A percentile compares a stretch with the other conserved stretches of the same genome.
Conservation (phyloP, 2,329 filamentous ascomycete genomes). For the Xylariaceae sp. region DNA sequence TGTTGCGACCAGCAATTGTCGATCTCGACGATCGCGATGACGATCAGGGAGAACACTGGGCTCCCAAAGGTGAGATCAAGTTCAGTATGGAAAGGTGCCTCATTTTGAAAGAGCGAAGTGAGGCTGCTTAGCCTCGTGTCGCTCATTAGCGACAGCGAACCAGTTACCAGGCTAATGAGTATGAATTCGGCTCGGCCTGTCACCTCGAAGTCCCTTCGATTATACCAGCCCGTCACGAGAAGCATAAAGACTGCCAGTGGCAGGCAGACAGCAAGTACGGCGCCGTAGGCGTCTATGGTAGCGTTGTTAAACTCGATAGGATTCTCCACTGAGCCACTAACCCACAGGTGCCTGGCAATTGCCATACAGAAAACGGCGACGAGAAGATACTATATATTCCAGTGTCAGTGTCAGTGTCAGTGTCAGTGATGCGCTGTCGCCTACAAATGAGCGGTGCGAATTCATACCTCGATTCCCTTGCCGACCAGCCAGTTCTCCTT, state of each 20-base stretch:
- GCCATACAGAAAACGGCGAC: conserved; percentile 10
- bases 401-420: neutral
- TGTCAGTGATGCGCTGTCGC: conserved; percentile 3
- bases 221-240: conserved; percentile 14
- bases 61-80: conserved; percentile 10
- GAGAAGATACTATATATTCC: conserved; percentile 10
- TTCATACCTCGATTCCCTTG: conserved; percentile 17
- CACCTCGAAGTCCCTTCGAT: conserved; percentile 17
- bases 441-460: neutral
- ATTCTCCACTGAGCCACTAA: conserved; percentile 12
- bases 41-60: conserved; percentile 11
- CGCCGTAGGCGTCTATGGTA: conserved; percentile 11
- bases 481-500: conserved; percentile 19
- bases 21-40: conserved; percentile 16
- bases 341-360: conserved; percentile 16
- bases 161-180: conserved; percentile 10
- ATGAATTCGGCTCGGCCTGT: conserved; percentile 10
- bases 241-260: conserved; percentile 14
- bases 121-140: conserved; percentile 15
- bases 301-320: conserved; percentile 1
- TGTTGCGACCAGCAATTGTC: conserved; percentile 16
- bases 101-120: conserved; percentile 9
- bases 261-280: conserved; percentile 13
- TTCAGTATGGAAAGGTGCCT: neutral
- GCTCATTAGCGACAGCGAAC: conserved; percentile 13